Evolutionary conservation across 192 early-diverging fungal genomes (phyloP), one percentile per base, ranked within the genome.

Genomic region (Coemansia sp.): DNA sequence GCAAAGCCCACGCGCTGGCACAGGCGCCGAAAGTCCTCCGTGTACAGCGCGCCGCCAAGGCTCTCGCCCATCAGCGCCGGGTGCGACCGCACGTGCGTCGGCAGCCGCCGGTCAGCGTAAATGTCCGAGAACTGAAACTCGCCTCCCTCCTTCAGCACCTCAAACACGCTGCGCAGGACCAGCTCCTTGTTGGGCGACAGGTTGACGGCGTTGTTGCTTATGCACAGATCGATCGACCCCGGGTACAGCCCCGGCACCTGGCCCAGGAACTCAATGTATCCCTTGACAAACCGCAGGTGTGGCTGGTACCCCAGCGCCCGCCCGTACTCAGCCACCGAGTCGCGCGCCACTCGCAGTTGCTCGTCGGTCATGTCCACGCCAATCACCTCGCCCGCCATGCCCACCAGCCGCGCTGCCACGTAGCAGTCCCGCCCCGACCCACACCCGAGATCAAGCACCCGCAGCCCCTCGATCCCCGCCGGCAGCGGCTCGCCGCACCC

Each of bases 341-440:
- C 74, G 40, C 73, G 73, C 9, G 84, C 84, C 11, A 74, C 70
- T 2, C 57, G 58, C 57, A 85, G 73, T 69, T 78, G 75, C 70
- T 85, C 84, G 62, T 81, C 84, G 17, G 84, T 85, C 84, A 85
- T 85, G 50, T 85, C 84, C 3, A 85, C 62, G 38, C 84, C 84
- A 7, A 68, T 76, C 9, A 85, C 84, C 68, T 68, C 66, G 39
- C 84, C 84, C 5, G 55, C 23, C 23, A 66, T 75, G 2, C 84
- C 84, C 39, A 81, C 84, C 30, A 82, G 73, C 37, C 46, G 50
- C 13, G 84, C 79, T 8, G 84, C 84, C 26, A 82, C 78, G 62
- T 82, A 82, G 68, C 84, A 82, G 76, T 85, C 84, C 35, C 75
- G 80, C 4, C 84, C 84, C 17, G 69, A 58, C 23, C 84, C 84